phyloP scores from a whole-genome alignment of 2,329 filamentous ascomycete genomes.

The Alternaria consortialis region DNA sequence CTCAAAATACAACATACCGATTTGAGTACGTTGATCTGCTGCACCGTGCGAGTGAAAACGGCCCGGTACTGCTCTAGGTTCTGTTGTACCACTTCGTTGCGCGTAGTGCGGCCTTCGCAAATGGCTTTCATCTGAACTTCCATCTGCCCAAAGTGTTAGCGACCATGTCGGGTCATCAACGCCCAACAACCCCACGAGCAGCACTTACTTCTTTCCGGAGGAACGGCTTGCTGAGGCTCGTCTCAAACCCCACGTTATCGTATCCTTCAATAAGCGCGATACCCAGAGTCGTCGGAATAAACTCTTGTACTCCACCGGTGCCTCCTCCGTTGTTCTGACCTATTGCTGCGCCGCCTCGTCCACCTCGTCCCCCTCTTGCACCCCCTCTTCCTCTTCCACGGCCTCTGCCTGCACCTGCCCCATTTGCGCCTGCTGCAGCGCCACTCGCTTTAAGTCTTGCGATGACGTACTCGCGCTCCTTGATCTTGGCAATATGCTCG shows the following conservation, averaged over 20 bases:
- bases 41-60: slow-evolving; percentile 83
- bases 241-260: slow-evolving; percentile 91
- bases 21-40: slow-evolving; percentile 73
- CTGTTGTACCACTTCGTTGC: slow-evolving; percentile 77
- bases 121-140: slow-evolving; percentile 97
- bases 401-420: slow-evolving; percentile 53
- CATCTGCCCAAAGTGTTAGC: slow-evolving; percentile 64
- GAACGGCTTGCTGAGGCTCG: slow-evolving; percentile 93
- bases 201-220: slow-evolving; percentile 78
- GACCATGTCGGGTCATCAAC: slow-evolving; percentile 7
- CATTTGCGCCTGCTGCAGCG: slow-evolving; percentile 40
- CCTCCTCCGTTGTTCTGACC: slow-evolving; percentile 52
- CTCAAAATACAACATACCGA: slow-evolving; percentile 50
- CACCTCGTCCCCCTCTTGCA: slow-evolving; percentile 50
- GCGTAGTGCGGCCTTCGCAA: slow-evolving; percentile 83
- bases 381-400: slow-evolving; percentile 54
- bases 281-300: slow-evolving; percentile 90
- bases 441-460: slow-evolving; percentile 62
- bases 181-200: slow-evolving; percentile 7
- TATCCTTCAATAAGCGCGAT: slow-evolving; percentile 94
- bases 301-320: slow-evolving; percentile 73
- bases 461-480: slow-evolving; percentile 85
- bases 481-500: slow-evolving; percentile 96
- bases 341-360: slow-evolving; percentile 56
- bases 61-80: slow-evolving; percentile 86